phyloP scores from a whole-genome alignment of 1,284 basidiomycete genomes.

The Marasmius oreades region DNA sequence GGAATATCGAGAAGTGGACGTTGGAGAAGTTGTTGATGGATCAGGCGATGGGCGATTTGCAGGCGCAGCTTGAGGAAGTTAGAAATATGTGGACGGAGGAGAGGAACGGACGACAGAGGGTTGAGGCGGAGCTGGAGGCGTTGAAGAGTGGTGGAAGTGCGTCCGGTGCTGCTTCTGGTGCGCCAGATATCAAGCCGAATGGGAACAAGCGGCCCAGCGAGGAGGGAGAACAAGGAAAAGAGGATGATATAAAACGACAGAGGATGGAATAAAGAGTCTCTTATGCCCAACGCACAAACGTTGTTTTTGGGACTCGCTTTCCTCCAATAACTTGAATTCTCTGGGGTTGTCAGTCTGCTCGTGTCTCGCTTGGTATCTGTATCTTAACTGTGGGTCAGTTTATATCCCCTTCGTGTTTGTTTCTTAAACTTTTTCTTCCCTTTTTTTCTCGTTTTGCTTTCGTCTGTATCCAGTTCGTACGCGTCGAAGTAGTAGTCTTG shows the following conservation, averaged over 20 bases:
- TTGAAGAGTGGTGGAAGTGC: constrained; percentile 22
- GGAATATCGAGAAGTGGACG: constrained; percentile 94
- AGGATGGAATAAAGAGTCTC: constrained; percentile 31
- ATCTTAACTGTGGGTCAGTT: too few relatives aligned
- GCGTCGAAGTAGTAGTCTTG: too few relatives aligned
- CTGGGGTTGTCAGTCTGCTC: too few relatives aligned
- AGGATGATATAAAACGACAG: constrained; percentile 36
- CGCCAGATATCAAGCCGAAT: neutral
- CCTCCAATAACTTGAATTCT: neutral
- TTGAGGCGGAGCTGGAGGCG: constrained; percentile 57
- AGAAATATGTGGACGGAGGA: constrained; percentile 74
- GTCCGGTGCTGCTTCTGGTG: neutral
- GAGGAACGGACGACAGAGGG: constrained; percentile 48
- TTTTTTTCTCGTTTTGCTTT: too few relatives aligned
- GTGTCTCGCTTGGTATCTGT: too few relatives aligned
- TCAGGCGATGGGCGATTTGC: constrained; percentile 83
- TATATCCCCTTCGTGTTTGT: too few relatives aligned
- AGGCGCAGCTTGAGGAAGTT: constrained; percentile 75
- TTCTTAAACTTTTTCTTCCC: too few relatives aligned
- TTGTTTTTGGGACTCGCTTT: too few relatives aligned
- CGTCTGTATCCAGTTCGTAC: too few relatives aligned
- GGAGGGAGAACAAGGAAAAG: constrained; percentile 22
- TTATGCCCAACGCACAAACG: neutral
- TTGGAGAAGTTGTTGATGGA: constrained; percentile 90
- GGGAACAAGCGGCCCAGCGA: constrained; percentile 16